Percentiles rank a stretch among this genome's conserved stretches.
phyloP scores from a whole-genome alignment of 1,139 yeast genomes.

The Arxiozyma telluris region DNA sequence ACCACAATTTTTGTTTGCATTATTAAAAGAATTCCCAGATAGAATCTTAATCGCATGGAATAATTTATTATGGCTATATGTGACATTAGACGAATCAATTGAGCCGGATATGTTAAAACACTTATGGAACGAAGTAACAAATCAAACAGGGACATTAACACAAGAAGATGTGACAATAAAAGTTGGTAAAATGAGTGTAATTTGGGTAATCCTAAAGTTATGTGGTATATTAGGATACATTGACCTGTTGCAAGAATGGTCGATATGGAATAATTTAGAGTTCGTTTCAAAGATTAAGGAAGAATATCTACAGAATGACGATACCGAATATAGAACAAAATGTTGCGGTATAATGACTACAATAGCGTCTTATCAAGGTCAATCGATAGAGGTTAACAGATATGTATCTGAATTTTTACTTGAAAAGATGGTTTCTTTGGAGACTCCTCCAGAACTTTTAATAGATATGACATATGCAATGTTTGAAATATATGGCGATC shows the following conservation, averaged over 20 bases:
- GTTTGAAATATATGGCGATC: conserved; percentile 79
- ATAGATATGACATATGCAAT: conserved; percentile 56
- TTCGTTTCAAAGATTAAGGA: conserved; percentile 19
- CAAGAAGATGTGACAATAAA: conserved; percentile 34
- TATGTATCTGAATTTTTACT: conserved; percentile 42
- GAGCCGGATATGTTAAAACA: conserved; percentile 4
- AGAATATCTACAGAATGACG: conserved; percentile 18
- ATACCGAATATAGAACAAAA: conserved; percentile 23
- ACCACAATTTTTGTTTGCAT: conserved; percentile 36
- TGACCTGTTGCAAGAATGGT: conserved; percentile 13
- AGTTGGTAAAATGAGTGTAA: conserved; percentile 44
- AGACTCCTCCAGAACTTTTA: conserved; percentile 30
- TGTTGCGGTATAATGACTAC: conserved; percentile 45
- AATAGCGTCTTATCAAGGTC: conserved; percentile 43
- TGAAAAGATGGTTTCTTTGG: conserved; percentile 23
- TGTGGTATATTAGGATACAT: conserved; percentile 11
- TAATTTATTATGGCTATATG: conserved; percentile 51
- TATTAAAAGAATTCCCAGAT: conserved; percentile 39
- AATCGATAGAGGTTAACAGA: conserved; percentile 37
- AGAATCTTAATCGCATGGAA: conserved; percentile 60
- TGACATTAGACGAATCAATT: conserved; percentile 14
- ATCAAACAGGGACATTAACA: conserved; percentile 18
- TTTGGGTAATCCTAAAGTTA: conserved; percentile 53
- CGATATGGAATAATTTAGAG: conserved; percentile 17
- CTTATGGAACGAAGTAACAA: conserved; percentile 6